Conservation (phyloP, 2,329 filamentous ascomycete species). For the Paraconiothyrium brasiliense region DNA sequence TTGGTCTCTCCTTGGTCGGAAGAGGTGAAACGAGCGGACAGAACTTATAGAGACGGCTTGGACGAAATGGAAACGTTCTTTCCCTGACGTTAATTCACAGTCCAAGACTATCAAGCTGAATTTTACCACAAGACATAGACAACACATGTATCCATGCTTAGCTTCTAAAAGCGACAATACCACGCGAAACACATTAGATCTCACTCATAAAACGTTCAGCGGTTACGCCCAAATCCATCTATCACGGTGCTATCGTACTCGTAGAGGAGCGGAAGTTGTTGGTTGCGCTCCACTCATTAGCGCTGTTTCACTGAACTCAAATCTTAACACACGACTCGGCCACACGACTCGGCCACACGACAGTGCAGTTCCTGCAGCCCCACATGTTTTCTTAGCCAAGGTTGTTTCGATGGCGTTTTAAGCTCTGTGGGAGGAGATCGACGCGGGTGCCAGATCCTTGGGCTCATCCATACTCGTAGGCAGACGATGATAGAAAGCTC, state of each 20-base stretch:
- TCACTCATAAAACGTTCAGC: background rate
- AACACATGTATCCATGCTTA: background rate
- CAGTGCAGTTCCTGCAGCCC: background rate
- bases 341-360: background rate
- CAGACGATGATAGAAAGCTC: background rate
- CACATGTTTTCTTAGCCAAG: background rate
- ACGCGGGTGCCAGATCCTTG: background rate
- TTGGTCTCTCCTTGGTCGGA: too few relatives aligned
- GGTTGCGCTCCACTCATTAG: background rate
- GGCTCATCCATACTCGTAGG: background rate
- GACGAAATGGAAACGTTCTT: too few relatives aligned
- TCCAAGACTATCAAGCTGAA: too few relatives aligned
- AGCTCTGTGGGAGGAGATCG: conserved; percentile 2
- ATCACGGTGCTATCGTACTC: background rate
- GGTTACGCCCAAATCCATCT: background rate
- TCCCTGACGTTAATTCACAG: too few relatives aligned
- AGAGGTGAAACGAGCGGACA: too few relatives aligned
- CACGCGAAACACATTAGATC: background rate
- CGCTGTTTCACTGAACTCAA: background rate
- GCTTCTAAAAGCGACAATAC: background rate
- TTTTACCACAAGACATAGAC: background rate
- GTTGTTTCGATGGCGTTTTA: conserved; percentile 7
- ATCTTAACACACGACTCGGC: background rate
- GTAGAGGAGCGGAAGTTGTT: background rate
- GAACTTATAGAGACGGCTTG: too few relatives aligned